phyloP scores from a whole-genome alignment of 2,329 filamentous ascomycete genomes.

The Trichoderma harzianum region DNA sequence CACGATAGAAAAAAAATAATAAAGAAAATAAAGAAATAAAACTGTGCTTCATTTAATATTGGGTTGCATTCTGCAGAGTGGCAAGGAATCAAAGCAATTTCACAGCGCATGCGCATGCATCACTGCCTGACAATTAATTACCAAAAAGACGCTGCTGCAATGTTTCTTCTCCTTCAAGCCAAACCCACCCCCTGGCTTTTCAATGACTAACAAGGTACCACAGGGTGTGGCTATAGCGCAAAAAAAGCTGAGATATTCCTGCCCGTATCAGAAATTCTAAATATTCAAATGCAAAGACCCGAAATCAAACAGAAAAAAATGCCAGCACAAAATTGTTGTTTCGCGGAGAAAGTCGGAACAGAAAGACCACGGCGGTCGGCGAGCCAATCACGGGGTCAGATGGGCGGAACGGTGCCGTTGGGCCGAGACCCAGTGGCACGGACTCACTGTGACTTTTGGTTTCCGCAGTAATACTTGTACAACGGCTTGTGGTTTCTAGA shows the following conservation, averaged over 20 bases:
- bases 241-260: not conserved
- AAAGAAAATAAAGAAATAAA: too few species aligned
- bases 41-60: not conserved
- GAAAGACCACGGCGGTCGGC: not conserved
- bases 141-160: not conserved
- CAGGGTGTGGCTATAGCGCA: not conserved
- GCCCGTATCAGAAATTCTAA: not conserved
- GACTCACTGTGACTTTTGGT: not conserved
- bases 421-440: conserved; percentile 21
- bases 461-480: not conserved
- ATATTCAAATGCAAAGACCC: not conserved
- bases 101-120: not conserved
- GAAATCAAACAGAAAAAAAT: not conserved
- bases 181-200: not conserved
- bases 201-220: not conserved
- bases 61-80: not conserved
- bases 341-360: conserved; percentile 23
- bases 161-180: not conserved
- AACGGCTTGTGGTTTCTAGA: not conserved
- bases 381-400: conserved; percentile 18
- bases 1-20: not conserved
- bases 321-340: not conserved
- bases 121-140: not conserved
- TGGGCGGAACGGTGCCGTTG: conserved; percentile 19
- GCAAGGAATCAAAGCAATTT: not conserved